Evolutionary conservation across 306 rosid species (phyloP), one percentile per base, ranked within the genome.

Genomic region (Fragaria ananassa): DNA sequence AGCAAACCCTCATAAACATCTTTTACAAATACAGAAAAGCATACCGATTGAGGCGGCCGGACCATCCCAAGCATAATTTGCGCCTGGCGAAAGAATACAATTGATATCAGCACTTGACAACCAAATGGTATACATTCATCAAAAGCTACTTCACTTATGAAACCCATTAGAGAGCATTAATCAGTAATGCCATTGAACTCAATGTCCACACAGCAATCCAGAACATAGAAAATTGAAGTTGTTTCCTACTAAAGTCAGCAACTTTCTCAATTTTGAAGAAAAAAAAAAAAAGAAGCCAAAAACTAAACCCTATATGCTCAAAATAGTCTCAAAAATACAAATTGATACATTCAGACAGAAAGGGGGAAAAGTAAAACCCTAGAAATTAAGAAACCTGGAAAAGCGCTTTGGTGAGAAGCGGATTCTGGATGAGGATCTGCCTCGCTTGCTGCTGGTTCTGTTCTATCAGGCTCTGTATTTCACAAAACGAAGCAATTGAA

Each of bases 41-140:
- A 81, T 83, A 87, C 97, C 92, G 14, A 81, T 79, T 91, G 93
- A 82, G 97, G 93, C 25, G 97, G 85, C 81, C 91, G 93, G 81
- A 92, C 97, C 99, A 96, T 96, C 78, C 98, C 99, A 72, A 96
- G 98, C 98, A 96, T 96, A 76, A 96, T 92, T 74, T 96, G 99
- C 23, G 97, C 99, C 99, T 96, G 82, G 61, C 46, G 61, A 82
- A 83, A 64, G 27, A 80, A 82, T 34, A 79, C 10, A 56, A 12
- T 41, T 45, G 18, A 79, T 53, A 77, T 18, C 44, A 82, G 66
- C 34, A 62, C 46, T 46, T 72, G 35, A 73, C 53, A 23, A 41
- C 53, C 54, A 12, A 37, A 54, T 27, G 1, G 8, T 31, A 4
- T 2, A 61, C 3, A 10, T 23, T 37, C 4, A 74, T 21, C 27